A percentile compares a stretch with the other conserved stretches of the same genome.
Conservation (phyloP, 2,329 filamentous ascomycete species). For the Sporothrix sp. region DNA sequence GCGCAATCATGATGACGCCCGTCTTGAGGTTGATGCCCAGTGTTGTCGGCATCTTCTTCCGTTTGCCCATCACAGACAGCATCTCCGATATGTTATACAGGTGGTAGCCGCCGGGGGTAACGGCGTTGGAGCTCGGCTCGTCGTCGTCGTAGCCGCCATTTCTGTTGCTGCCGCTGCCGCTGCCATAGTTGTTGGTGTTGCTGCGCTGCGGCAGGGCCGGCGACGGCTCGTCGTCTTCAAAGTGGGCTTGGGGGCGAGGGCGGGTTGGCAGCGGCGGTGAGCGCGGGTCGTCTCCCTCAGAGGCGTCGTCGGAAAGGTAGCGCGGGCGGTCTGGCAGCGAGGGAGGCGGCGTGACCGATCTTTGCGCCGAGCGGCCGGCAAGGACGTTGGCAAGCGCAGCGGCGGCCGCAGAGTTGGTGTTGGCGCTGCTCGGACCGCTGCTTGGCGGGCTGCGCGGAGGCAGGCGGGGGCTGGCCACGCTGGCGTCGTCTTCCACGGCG, state of each 20-base stretch:
- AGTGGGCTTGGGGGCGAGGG: constrained; percentile 45
- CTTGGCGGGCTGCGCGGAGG: constrained; percentile 27
- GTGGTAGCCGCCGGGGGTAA: constrained; percentile 73
- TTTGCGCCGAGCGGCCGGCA: constrained; percentile 30
- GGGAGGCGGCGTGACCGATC: constrained; percentile 36
- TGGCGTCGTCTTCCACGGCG: constrained; percentile 28
- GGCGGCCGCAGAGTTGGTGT: constrained; percentile 35
- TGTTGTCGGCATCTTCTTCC: constrained; percentile 97
- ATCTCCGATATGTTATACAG: constrained; percentile 97
- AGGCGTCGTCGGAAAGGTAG: constrained; percentile 58
- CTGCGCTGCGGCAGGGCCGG: constrained; percentile 18
- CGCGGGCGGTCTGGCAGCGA: constrained; percentile 40
- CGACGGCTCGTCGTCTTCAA: constrained; percentile 21
- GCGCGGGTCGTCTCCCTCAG: constrained; percentile 52
- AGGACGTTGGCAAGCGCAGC: constrained; percentile 48
- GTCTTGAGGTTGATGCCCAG: constrained; percentile 86
- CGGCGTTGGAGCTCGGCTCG: constrained; percentile 18
- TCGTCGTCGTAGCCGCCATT: constrained; percentile 27
- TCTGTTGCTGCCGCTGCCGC: neutral
- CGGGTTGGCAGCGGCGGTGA: constrained; percentile 54
- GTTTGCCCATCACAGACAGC: constrained; percentile 92
- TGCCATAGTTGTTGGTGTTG: constrained; percentile 12
- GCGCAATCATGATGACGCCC: constrained; percentile 81
- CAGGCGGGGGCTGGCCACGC: constrained; percentile 30
- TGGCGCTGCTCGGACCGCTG: constrained; percentile 25